Conservation (phyloP, 768 basidiomycete species). For the Phlebiopsis flavidoalba region DNA sequence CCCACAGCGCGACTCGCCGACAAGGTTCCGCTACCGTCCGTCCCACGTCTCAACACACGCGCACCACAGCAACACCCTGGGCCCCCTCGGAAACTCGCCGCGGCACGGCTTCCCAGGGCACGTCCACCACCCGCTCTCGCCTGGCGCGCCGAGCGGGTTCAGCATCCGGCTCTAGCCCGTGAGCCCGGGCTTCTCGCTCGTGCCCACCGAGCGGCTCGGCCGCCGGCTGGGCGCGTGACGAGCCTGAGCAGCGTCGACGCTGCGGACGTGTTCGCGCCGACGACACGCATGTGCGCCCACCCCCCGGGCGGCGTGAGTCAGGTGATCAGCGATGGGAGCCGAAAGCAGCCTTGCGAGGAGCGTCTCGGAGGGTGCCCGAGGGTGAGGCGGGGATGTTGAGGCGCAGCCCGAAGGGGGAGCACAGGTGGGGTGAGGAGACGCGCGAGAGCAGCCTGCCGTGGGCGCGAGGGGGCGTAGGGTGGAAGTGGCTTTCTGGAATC, state of each 20-base stretch:
- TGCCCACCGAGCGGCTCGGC: slow-evolving; percentile 48
- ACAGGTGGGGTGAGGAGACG: background rate
- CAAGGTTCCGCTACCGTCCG: slow-evolving; percentile 8
- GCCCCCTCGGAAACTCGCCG: background rate
- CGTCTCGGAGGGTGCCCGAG: background rate
- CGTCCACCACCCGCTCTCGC: slow-evolving; percentile 15
- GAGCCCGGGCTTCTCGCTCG: slow-evolving; percentile 73
- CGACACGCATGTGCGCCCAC: background rate
- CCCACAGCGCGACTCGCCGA: slow-evolving; percentile 7
- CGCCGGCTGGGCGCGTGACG: slow-evolving; percentile 27
- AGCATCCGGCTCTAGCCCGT: slow-evolving; percentile 72
- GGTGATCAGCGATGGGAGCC: slow-evolving; percentile 6
- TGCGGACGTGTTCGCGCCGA: background rate
- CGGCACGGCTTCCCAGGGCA: background rate
- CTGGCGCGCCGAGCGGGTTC: slow-evolving; percentile 40
- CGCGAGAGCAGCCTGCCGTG: background rate
- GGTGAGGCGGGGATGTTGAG: background rate
- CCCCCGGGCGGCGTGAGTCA: too few species aligned
- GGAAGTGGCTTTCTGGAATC: slow-evolving; percentile 1
- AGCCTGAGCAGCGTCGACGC: slow-evolving; percentile 1
- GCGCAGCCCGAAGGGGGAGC: background rate
- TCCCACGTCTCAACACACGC: slow-evolving; percentile 6
- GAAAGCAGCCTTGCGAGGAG: background rate
- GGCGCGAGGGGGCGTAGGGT: background rate
- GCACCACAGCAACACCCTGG: slow-evolving; percentile 5